phyloP scores from a whole-genome alignment of 345 rosid species.

The Iberis pinnata region DNA sequence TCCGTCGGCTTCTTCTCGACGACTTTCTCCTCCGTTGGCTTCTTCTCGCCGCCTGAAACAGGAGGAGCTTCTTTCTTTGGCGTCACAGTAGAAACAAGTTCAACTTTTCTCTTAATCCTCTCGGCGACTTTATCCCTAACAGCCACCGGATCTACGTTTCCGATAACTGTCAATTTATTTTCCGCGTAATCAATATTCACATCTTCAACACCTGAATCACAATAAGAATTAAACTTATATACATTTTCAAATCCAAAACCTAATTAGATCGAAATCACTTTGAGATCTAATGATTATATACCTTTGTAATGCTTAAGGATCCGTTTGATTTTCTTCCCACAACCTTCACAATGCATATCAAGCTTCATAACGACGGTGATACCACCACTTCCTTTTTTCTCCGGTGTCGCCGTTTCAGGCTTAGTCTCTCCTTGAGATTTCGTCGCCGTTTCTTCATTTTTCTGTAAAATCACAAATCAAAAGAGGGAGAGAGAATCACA shows the following conservation, averaged over 20 bases:
- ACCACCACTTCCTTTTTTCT: slow-evolving; percentile 35
- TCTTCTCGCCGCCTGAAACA: slow-evolving; percentile 34
- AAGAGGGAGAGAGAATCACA: neutral
- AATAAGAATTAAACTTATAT: too few species aligned
- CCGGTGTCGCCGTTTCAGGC: too few species aligned
- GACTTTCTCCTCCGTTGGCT: slow-evolving; percentile 32
- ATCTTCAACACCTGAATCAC: slow-evolving; percentile 67
- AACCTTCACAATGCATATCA: slow-evolving; percentile 88
- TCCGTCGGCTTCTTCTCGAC: slow-evolving; percentile 30
- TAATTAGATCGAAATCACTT: too few species aligned
- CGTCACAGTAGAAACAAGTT: slow-evolving; percentile 27
- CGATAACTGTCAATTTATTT: slow-evolving; percentile 61
- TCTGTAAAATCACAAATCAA: slow-evolving; percentile 15
- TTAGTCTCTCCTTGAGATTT: slow-evolving; percentile 39
- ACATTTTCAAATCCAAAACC: too few species aligned
- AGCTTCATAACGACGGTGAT: slow-evolving; percentile 48
- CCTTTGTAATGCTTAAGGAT: slow-evolving; percentile 41
- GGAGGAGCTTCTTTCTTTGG: slow-evolving; percentile 34
- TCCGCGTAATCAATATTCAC: slow-evolving; percentile 45
- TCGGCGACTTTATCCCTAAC: slow-evolving; percentile 38
- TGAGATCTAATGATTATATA: too few species aligned
- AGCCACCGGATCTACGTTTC: slow-evolving; percentile 60
- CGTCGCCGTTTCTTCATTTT: slow-evolving; percentile 25
- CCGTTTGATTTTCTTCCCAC: slow-evolving; percentile 65
- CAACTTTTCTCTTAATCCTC: slow-evolving; percentile 46